phyloP scores from a whole-genome alignment of 2,329 filamentous ascomycete genomes.

The Clonostachys solani region DNA sequence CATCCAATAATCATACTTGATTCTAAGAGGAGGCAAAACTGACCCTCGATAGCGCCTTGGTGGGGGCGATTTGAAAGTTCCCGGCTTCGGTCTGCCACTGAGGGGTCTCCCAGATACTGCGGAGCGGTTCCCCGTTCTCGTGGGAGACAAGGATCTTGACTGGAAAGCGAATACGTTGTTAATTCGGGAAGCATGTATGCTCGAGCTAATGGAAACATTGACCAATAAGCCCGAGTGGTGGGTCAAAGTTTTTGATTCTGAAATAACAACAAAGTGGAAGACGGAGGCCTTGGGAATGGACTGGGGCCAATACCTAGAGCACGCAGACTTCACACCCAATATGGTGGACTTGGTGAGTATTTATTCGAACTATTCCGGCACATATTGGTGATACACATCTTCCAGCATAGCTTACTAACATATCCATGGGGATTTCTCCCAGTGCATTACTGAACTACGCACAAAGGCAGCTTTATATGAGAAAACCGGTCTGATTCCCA shows the following conservation, averaged over 20 bases:
- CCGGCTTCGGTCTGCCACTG: slow-evolving; percentile 18
- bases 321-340: slow-evolving; percentile 16
- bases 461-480: slow-evolving; percentile 24
- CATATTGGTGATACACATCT: background rate
- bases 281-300: slow-evolving; percentile 18
- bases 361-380: background rate
- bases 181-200: slow-evolving; percentile 23
- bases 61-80: slow-evolving; percentile 3
- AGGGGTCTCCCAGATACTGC: slow-evolving; percentile 1
- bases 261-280: slow-evolving; percentile 19
- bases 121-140: slow-evolving; percentile 12
- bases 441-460: slow-evolving; percentile 25
- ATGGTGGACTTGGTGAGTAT: slow-evolving; percentile 22
- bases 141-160: slow-evolving; percentile 1
- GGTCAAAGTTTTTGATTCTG: slow-evolving; percentile 18
- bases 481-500: slow-evolving; percentile 21
- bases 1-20: background rate
- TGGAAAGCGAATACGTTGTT: slow-evolving; percentile 19
- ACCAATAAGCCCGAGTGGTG: slow-evolving; percentile 29
- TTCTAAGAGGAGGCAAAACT: background rate
- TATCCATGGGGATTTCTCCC: background rate
- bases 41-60: background rate
- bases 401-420: background rate
- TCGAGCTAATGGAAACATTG: slow-evolving; percentile 21
- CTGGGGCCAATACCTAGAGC: slow-evolving; percentile 14